These are phyloP conservation scores for Alternaria angustiovoidea DNA, from an alignment of 2,329 filamentous ascomycete species.

Conservation along the genomic window DNA sequence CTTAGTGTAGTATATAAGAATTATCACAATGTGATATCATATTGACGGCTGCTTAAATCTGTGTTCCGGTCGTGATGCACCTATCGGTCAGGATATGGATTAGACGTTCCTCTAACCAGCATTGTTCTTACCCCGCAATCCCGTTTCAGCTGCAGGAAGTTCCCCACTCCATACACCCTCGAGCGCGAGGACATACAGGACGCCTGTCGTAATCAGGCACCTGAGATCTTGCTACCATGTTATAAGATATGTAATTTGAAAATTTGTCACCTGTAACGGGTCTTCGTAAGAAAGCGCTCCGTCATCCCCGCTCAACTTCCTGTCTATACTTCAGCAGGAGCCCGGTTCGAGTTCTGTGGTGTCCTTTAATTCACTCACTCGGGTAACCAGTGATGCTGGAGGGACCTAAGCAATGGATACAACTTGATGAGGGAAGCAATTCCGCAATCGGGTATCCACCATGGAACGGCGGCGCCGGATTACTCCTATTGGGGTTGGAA, in stretches of 20 bases:
- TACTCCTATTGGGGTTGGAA: slow-evolving; percentile 50
- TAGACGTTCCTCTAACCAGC: too few species aligned
- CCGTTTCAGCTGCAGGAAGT: not conserved
- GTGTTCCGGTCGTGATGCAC: not conserved
- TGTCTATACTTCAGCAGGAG: slow-evolving; percentile 45
- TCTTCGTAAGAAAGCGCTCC: slow-evolving; percentile 45
- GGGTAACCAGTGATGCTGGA: slow-evolving; percentile 54
- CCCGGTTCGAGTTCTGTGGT: slow-evolving; percentile 55
- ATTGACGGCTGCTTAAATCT: not conserved
- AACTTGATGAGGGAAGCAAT: slow-evolving; percentile 54
- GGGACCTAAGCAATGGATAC: slow-evolving; percentile 54
- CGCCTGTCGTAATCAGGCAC: too few species aligned
- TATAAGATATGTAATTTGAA: not conserved
- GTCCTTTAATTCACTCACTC: slow-evolving; percentile 48
- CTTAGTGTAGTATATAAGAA: not conserved
- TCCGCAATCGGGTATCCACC: slow-evolving; percentile 53
- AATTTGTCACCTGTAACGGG: slow-evolving; percentile 45
- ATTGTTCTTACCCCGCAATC: not conserved
- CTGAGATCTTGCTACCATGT: too few species aligned
- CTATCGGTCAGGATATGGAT: too few species aligned
- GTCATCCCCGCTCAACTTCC: slow-evolving; percentile 45
- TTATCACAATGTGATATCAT: too few species aligned
- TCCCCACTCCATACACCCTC: not conserved
- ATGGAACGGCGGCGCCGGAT: slow-evolving; percentile 53
- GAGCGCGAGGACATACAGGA: too few species aligned